phyloP scores from a whole-genome alignment of 495 filamentous ascomycete species.

The Podospora conica region DNA sequence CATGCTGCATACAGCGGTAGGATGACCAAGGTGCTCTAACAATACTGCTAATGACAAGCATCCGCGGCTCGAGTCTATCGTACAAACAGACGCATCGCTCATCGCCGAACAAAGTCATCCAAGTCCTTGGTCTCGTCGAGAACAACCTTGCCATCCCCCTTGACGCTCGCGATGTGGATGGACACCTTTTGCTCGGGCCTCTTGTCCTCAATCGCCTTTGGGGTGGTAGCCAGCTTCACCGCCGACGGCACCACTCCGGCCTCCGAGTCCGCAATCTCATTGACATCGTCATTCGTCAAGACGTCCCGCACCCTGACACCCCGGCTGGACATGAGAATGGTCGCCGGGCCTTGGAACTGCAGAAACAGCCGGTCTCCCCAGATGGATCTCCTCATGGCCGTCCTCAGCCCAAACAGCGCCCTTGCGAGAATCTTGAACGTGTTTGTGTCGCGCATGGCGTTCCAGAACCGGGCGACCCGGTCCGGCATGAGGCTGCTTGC shows the following conservation, averaged over 20 bases:
- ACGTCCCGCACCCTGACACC: conserved; percentile 69
- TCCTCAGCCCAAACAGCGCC: conserved; percentile 59
- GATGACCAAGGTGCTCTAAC: background rate
- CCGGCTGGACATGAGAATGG: conserved; percentile 77
- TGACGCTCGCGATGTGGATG: conserved; percentile 53
- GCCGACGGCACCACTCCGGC: conserved; percentile 49
- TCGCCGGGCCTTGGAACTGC: conserved; percentile 78
- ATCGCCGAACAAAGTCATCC: conserved; percentile 45
- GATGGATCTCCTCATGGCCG: conserved; percentile 70
- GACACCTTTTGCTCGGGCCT: conserved; percentile 29
- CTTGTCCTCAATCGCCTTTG: conserved; percentile 29
- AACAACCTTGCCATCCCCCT: conserved; percentile 60
- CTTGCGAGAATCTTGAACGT: conserved; percentile 62
- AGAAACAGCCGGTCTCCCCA: conserved; percentile 93
- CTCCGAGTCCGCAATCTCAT: conserved; percentile 75
- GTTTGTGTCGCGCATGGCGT: conserved; percentile 57
- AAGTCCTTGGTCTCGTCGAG: conserved; percentile 55
- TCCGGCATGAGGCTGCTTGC: conserved; percentile 30
- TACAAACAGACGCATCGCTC: background rate
- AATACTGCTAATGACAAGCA: background rate
- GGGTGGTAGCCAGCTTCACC: conserved; percentile 38
- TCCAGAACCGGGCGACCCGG: conserved; percentile 59
- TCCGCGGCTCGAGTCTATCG: background rate
- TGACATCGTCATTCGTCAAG: conserved; percentile 66
- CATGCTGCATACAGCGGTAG: background rate